phyloP scores from a whole-genome alignment of 306 rosid genomes.

The Rubus parviflorus region DNA sequence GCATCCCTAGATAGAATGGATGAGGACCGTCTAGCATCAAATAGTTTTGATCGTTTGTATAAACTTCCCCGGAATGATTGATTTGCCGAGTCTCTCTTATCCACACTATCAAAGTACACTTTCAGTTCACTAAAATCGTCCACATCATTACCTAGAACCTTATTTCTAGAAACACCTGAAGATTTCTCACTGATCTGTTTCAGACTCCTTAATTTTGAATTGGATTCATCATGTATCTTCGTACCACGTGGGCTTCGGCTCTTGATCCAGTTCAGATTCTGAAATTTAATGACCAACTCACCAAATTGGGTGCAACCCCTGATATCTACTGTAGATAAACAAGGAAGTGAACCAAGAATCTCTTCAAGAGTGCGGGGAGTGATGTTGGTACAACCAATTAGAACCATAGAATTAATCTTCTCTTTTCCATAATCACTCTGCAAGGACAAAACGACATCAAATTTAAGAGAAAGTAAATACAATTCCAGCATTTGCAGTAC shows the following conservation, averaged over 20 bases:
- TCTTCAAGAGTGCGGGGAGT: conserved; percentile 72
- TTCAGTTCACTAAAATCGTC: conserved; percentile 96
- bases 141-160: conserved; percentile 44
- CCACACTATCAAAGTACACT: conserved; percentile 90
- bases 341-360: conserved; percentile 68
- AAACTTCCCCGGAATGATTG: conserved; percentile 79
- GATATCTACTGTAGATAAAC: conserved; percentile 67
- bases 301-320: conserved; percentile 87
- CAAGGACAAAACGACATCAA: conserved; percentile 46
- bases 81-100: conserved; percentile 83
- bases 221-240: conserved; percentile 57
- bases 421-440: conserved; percentile 73
- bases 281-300: conserved; percentile 63
- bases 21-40: conserved; percentile 94
- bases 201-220: conserved; percentile 67
- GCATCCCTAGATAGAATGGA: conserved; percentile 99
- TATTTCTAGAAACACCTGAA: conserved; percentile 53
- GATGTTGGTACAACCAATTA: conserved; percentile 74
- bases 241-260: conserved; percentile 49
- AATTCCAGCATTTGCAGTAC: conserved; percentile 17
- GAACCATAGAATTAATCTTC: conserved; percentile 70
- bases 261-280: conserved; percentile 77
- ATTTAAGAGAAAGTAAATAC: conserved; percentile 19
- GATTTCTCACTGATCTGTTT: conserved; percentile 61
- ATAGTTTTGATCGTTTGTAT: conserved; percentile 91